Percentiles rank a stretch among this genome's conserved stretches.
Evolutionary conservation across 2,329 filamentous ascomycete species (phyloP).

Genomic region (Claviceps arundinis): DNA sequence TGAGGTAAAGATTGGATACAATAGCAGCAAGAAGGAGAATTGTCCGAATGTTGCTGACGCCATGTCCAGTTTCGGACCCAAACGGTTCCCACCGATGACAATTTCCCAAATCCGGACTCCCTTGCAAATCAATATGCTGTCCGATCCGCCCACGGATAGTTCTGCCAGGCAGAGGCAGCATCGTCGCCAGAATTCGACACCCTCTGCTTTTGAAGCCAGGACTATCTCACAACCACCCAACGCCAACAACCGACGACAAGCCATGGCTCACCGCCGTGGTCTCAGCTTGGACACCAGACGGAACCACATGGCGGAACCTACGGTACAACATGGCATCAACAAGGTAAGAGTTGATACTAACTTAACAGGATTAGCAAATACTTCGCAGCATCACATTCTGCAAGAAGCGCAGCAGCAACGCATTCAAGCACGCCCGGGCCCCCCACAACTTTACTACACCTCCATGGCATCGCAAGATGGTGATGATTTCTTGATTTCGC

Average conservation of each 20-base stretch:
- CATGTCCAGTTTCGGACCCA: slow-evolving; percentile 28
- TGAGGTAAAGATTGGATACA: slow-evolving; percentile 44
- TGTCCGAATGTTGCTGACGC: slow-evolving; percentile 3
- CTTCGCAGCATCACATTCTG: slow-evolving; percentile 59
- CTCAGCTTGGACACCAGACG: slow-evolving; percentile 68
- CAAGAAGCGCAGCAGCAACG: slow-evolving; percentile 84
- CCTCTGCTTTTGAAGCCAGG: slow-evolving; percentile 61
- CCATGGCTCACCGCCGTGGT: slow-evolving; percentile 59
- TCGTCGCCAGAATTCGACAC: slow-evolving; percentile 79
- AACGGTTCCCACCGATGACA: slow-evolving; percentile 41
- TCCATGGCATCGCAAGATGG: slow-evolving; percentile 22
- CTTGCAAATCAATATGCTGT: slow-evolving; percentile 64
- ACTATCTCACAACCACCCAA: slow-evolving; percentile 54
- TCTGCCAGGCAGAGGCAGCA: slow-evolving; percentile 47
- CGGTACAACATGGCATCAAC: slow-evolving; percentile 19
- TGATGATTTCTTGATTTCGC: slow-evolving; percentile 45
- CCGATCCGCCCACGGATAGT: slow-evolving; percentile 58
- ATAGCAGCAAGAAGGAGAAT: not conserved
- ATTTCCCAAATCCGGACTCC: slow-evolving; percentile 47
- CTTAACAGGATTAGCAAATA: slow-evolving; percentile 39
- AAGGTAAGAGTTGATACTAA: slow-evolving; percentile 42
- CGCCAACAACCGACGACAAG: slow-evolving; percentile 26
- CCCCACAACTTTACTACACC: slow-evolving; percentile 15
- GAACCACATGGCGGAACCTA: slow-evolving; percentile 28
- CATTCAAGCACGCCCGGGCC: slow-evolving; percentile 62